Base-by-base conservation (phyloP, 2,329 filamentous ascomycete species). In the Myrmaecium sp. region DNA sequence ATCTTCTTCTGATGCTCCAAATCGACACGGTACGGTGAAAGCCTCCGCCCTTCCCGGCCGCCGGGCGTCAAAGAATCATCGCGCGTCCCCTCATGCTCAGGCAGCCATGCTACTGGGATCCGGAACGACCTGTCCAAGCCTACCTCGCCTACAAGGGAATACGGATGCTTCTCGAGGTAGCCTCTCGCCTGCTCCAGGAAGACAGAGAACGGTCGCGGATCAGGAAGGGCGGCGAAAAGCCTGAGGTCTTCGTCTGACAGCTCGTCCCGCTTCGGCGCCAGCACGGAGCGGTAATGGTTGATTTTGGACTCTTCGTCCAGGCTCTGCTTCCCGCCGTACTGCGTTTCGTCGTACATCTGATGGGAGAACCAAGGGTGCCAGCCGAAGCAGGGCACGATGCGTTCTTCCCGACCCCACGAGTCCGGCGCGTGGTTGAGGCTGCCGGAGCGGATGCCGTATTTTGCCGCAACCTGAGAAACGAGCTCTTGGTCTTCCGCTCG, bases 351-450 rank as follows among this genome's bases (percentile, higher is more conserved):
- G 42, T 72, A 81, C 40, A 89, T 62, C 36, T 80, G 72, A 46
- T 86, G 62, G 1, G 78, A 76, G 49, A 84, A 86, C 80, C 80
- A 89, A 1, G 80, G 80, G 45, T 89, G 80, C 77, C 79, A 84
- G 12, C 80, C 80, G 51, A 84, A 86, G n/a, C 72, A 70, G 0
- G 80, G 76, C 3, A 86, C 39, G 14, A 74, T 49, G 30, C 56
- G 59, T 33, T 57, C 52, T 22, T 52, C 36, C 26, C 42, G 32
- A 12, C 39, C 29, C 33, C 43, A 47, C 11, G 38, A 20, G 9
- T 48, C 41, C 5, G 32, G 25, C 12, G 49, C 28, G n/a, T n/a
- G n/a, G n/a, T n/a, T n/a, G 15, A 30, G 13, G 8, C 22, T 17
- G 1, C 35, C 12, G 2, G 41, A 42, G 17, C 37, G 47, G 25